Base-by-base conservation (phyloP, 176 grass and related monocot species). In the Ensete ventricosum region DNA sequence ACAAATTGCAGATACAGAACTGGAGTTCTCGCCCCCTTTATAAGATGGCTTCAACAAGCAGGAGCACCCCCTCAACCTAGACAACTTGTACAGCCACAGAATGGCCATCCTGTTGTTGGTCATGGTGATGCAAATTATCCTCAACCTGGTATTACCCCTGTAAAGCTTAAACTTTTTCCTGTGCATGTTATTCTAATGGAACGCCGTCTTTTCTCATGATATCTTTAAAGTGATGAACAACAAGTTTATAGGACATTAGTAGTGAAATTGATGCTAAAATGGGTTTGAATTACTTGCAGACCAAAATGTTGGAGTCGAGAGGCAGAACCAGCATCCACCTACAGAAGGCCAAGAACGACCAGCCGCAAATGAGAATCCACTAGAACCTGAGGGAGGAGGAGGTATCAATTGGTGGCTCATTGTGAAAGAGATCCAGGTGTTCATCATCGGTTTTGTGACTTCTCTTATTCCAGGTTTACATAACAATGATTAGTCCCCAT, bases 341-440 rank as follows among this genome's bases (percentile, higher is more conserved):
- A 26, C 34, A 49, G 66, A 69, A 69, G 48, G 49, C 13, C 67
- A 69, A 49, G 67, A 69, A 16, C 67, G 34, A 69, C 67, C 67
- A 9, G 29, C 27, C 9, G 67, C 29, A 50, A 69, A 69, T 20
- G 67, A 69, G 67, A 69, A 69, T 49, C 67, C 9, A 49, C 12
- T 14, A 21, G 67, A 69, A 50, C 67, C 67, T 2, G 67, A 69
- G 29, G 67, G 34, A 19, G 34, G 67, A 49, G 14, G 48, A 1
- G 67, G 67, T 9, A n/a, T 69, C 67, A 69, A 69, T 69, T 69
- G 67, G 67, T 69, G 67, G 67, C 14, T 34, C 9, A 69, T 69
- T 50, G 67, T 69, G 67, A 69, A 69, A 48, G 67, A 69, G 26
- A 69, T 69, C 67, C 67, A 69, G 67, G 34, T 69, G 43, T 69